A percentile compares a stretch with the other conserved stretches of the same genome.
These are phyloP conservation scores for Phytophthora sp. DNA, from an alignment of 352 stramenopile species.

Conservation along the genomic window DNA sequence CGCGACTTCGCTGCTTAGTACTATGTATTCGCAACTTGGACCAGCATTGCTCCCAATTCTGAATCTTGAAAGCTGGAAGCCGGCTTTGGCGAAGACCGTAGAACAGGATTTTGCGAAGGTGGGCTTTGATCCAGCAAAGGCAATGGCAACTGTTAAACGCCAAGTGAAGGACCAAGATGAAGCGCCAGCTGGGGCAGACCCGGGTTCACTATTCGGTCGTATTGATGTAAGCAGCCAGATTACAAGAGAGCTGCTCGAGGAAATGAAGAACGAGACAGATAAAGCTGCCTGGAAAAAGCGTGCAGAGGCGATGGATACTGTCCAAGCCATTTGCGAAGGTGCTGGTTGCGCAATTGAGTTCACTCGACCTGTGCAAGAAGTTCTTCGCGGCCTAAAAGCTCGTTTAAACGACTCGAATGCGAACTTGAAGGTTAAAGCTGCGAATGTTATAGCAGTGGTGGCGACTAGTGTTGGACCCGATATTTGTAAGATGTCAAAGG, in stretches of 20 bases:
- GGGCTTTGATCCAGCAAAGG: constrained; percentile 71
- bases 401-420: constrained; percentile 86
- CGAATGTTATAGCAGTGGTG: constrained; percentile 81
- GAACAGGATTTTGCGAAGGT: constrained; percentile 86
- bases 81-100: constrained; percentile 74
- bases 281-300: constrained; percentile 89
- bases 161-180: constrained; percentile 77
- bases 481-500: constrained; percentile 82
- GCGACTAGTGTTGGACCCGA: constrained; percentile 80
- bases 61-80: constrained; percentile 86
- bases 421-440: constrained; percentile 88
- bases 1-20: constrained; percentile 69
- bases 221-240: constrained; percentile 81
- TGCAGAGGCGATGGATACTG: constrained; percentile 76
- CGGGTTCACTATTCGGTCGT: constrained; percentile 71
- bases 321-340: constrained; percentile 80
- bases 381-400: constrained; percentile 77
- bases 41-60: constrained; percentile 81
- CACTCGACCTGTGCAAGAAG: constrained; percentile 80
- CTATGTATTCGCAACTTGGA: constrained; percentile 87
- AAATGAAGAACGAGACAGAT: constrained; percentile 88
- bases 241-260: constrained; percentile 85
- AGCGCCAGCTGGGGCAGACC: constrained; percentile 44
- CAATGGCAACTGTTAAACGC: constrained; percentile 61
- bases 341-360: constrained; percentile 84